phyloP scores from a whole-genome alignment of 495 filamentous ascomycete genomes.

The Trichocladium antarcticum region DNA sequence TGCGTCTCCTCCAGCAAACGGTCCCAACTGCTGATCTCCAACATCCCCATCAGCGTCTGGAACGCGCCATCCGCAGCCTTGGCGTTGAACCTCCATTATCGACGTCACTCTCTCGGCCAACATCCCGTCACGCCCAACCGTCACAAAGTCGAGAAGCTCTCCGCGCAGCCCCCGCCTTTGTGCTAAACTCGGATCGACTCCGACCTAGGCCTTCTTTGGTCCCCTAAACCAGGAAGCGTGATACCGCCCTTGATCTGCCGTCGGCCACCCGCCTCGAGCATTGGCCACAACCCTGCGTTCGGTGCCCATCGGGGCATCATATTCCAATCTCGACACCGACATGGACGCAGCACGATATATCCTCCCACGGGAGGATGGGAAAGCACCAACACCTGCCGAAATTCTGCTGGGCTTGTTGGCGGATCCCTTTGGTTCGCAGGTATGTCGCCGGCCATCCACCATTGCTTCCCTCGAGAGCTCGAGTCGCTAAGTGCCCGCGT shows the following conservation, averaged over 20 bases:
- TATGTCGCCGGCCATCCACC: slow-evolving; percentile 11
- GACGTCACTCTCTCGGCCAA: slow-evolving; percentile 1
- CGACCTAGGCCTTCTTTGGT: neutral
- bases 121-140: neutral
- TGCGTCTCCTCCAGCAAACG: no score
- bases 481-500: neutral
- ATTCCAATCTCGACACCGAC: neutral
- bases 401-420: slow-evolving; percentile 36
- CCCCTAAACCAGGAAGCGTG: neutral
- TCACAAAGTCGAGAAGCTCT: no score
- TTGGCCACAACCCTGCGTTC: slow-evolving; percentile 5
- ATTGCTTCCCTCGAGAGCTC: neutral
- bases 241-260: neutral
- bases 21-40: neutral
- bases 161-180: no score
- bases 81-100: neutral
- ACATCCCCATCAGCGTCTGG: neutral
- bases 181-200: neutral
- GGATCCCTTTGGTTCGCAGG: slow-evolving; percentile 40
- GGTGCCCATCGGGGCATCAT: slow-evolving; percentile 7
- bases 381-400: slow-evolving; percentile 19
- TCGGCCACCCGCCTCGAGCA: neutral
- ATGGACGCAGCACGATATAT: slow-evolving; percentile 16
- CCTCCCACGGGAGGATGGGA: slow-evolving; percentile 15
- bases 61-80: neutral